Conservation (phyloP, 768 basidiomycete genomes). For the Psilocybe azurescens region DNA sequence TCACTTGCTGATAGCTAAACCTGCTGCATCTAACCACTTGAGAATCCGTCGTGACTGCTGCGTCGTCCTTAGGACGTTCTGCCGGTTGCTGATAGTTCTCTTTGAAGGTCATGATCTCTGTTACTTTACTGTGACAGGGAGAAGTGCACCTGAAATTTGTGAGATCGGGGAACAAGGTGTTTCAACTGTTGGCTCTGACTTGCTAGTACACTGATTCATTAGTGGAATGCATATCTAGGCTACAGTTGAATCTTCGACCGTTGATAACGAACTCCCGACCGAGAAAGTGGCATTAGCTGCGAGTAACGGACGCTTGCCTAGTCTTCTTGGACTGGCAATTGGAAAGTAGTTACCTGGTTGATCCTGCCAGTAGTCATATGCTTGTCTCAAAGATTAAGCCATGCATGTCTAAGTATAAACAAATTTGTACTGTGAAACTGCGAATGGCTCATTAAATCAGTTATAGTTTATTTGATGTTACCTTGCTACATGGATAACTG, state of each 20-base stretch:
- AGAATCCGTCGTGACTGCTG: constrained; percentile 40
- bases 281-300: constrained; percentile 29
- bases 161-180: constrained; percentile 52
- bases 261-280: constrained; percentile 30
- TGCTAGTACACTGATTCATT: constrained; percentile 22
- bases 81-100: constrained; percentile 44
- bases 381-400: no score
- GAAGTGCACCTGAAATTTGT: constrained; percentile 45
- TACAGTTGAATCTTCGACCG: constrained; percentile 29
- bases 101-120: constrained; percentile 39
- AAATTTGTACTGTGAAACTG: constrained; percentile 78
- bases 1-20: constrained; percentile 47
- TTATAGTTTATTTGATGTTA: constrained; percentile 83
- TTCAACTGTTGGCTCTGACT: constrained; percentile 29
- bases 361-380: no score
- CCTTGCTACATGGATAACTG: constrained; percentile 80
- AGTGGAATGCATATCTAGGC: constrained; percentile 15
- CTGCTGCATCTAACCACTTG: constrained; percentile 40
- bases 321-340: no score
- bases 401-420: no score
- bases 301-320: no score
- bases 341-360: no score
- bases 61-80: constrained; percentile 17
- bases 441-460: constrained; percentile 86
- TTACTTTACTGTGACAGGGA: constrained; percentile 22